A percentile compares a stretch with the other conserved stretches of the same genome.
Evolutionary conservation across 2,329 filamentous ascomycete genomes (phyloP).

Genomic region (Talaromyces amestolkiae): DNA sequence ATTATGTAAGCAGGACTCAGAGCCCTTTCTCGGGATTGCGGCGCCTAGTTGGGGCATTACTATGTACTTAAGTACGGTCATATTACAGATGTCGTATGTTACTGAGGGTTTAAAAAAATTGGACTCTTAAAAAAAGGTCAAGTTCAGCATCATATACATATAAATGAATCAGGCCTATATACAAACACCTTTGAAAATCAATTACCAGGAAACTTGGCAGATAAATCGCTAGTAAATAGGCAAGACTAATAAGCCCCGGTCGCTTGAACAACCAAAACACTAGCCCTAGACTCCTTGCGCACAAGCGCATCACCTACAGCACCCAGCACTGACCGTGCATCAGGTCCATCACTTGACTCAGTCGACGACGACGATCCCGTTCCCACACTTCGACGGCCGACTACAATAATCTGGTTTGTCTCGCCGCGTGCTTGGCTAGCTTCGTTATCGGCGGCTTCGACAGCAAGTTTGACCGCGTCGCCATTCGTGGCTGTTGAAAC

Average conservation of each 20-base stretch:
- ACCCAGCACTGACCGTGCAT: constrained; percentile 33
- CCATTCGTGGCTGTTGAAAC: constrained; percentile 29
- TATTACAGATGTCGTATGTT: no score
- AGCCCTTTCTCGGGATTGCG: no score
- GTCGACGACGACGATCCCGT: not conserved
- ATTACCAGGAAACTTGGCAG: not conserved
- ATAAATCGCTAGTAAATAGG: not conserved
- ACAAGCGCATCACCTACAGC: constrained; percentile 41
- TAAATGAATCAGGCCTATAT: not conserved
- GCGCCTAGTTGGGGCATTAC: no score
- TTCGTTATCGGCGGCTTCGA: constrained; percentile 57
- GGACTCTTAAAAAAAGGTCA: not conserved
- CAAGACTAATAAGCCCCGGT: not conserved
- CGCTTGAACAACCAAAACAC: constrained; percentile 69
- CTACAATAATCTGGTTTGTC: constrained; percentile 67
- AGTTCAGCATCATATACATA: not conserved
- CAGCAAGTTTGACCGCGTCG: constrained; percentile 37
- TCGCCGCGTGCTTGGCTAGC: constrained; percentile 62
- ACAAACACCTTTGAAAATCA: not conserved
- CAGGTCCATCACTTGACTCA: constrained; percentile 21
- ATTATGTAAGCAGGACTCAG: no score
- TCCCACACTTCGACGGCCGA: constrained; percentile 52
- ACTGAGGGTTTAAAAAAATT: no score
- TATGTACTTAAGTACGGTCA: no score
- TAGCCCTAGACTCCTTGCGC: constrained; percentile 60